These are phyloP conservation scores for Trichoderma afroharzianum DNA, from an alignment of 2,329 filamentous ascomycete species.

Conservation along the genomic window DNA sequence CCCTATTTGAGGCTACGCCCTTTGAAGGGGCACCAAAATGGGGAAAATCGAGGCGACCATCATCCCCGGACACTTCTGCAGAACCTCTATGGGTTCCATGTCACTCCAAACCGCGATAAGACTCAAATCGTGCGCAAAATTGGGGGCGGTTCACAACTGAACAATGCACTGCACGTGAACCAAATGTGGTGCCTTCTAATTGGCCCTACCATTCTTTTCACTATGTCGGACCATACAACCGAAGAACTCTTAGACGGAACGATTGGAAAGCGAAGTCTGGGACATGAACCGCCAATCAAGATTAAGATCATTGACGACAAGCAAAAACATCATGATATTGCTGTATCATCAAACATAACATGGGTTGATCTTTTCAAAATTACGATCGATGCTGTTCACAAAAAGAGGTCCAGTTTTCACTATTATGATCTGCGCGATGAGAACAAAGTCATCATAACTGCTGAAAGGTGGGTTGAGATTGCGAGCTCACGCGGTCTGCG, in stretches of 20 bases:
- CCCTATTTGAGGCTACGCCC: not conserved
- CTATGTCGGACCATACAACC: not conserved
- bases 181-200: slow-evolving; percentile 8
- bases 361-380: slow-evolving; percentile 8
- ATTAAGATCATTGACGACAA: not conserved
- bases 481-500: not conserved
- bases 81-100: slow-evolving; percentile 4
- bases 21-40: not conserved
- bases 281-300: not conserved
- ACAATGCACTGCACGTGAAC: not conserved
- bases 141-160: not conserved
- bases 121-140: not conserved
- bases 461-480: not conserved
- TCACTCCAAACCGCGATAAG: not conserved
- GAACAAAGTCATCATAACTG: not conserved
- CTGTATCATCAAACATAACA: not conserved
- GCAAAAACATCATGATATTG: not conserved
- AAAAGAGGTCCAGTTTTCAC: not conserved
- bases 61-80: not conserved
- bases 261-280: not conserved
- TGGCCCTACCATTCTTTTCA: not conserved
- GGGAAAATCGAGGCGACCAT: not conserved
- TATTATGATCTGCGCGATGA: not conserved
- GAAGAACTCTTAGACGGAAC: not conserved
- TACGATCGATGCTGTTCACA: not conserved